Evolutionary conservation across 2,329 filamentous ascomycete species (phyloP).

Genomic region (Seiridium unicorne): DNA sequence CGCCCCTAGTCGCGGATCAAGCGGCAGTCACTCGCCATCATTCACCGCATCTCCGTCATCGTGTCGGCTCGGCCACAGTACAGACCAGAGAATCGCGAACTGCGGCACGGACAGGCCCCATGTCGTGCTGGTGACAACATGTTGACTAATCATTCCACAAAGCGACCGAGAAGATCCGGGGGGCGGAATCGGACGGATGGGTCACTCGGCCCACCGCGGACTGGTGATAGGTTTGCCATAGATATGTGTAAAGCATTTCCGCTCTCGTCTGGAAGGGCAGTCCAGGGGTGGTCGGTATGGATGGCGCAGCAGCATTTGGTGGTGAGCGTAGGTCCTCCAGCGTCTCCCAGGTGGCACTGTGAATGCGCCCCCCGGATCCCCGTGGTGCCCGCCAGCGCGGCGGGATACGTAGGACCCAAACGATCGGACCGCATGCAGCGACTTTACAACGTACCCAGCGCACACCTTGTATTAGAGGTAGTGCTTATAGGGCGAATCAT

Average conservation of each 20-base stretch:
- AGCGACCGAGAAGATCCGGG: slow-evolving; percentile 6
- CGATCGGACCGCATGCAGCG: background rate
- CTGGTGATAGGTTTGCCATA: background rate
- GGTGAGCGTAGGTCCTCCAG: background rate
- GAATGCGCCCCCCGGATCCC: background rate
- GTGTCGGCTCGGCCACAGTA: background rate
- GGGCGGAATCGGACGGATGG: background rate
- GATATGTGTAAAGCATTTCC: background rate
- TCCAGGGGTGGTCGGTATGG: no score
- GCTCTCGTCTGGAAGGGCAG: no score
- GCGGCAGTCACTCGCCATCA: background rate
- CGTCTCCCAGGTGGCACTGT: background rate
- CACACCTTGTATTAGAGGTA: no score
- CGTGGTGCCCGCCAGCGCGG: background rate
- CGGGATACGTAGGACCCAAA: background rate
- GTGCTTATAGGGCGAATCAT: background rate
- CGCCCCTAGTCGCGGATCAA: background rate
- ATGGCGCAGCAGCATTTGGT: no score
- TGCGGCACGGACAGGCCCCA: background rate
- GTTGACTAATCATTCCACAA: slow-evolving; percentile 6
- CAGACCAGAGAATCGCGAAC: background rate
- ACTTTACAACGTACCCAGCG: background rate
- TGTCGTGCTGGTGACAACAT: background rate
- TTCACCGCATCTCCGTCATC: slow-evolving; percentile 5
- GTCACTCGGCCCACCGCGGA: background rate